Evolutionary conservation across 139 green algal genomes (phyloP).

Genomic region (Mychonastes homosphaera): DNA sequence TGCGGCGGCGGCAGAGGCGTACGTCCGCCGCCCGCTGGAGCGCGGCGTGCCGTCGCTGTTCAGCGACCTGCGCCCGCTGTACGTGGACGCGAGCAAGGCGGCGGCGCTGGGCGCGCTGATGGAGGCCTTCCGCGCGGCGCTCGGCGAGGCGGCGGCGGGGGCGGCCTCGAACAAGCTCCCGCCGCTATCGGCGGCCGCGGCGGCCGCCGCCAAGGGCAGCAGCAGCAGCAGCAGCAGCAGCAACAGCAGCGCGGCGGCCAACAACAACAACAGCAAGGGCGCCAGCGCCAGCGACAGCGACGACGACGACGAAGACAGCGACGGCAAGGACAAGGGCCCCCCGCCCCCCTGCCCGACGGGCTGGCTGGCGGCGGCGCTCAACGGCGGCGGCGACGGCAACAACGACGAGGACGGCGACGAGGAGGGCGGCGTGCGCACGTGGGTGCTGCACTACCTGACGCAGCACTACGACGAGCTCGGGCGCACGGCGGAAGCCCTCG

Average conservation of each 20-base stretch:
- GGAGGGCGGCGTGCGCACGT: slow-evolving; percentile 25
- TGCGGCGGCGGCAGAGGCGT: slow-evolving; percentile 44
- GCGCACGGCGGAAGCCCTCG: slow-evolving; percentile 51
- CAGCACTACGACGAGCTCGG: slow-evolving; percentile 69
- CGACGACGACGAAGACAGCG: slow-evolving; percentile 4
- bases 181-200: background rate
- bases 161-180: too few species aligned
- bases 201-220: background rate
- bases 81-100: slow-evolving; percentile 44
- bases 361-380: slow-evolving; percentile 7
- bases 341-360: background rate
- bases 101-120: slow-evolving; percentile 23
- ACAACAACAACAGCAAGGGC: too few species aligned
- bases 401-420: background rate
- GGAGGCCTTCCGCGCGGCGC: slow-evolving; percentile 15
- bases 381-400: slow-evolving; percentile 1
- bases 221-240: slow-evolving; percentile 1
- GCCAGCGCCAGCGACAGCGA: slow-evolving; percentile 5
- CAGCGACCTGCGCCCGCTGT: slow-evolving; percentile 75
- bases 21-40: slow-evolving; percentile 56
- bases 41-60: slow-evolving; percentile 94
- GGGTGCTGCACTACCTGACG: slow-evolving; percentile 65
- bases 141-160: background rate
- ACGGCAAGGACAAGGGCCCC: background rate
- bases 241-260: too few species aligned